phyloP scores from a whole-genome alignment of 2,329 filamentous ascomycete species.

The Talaromyces albobiverticillius region DNA sequence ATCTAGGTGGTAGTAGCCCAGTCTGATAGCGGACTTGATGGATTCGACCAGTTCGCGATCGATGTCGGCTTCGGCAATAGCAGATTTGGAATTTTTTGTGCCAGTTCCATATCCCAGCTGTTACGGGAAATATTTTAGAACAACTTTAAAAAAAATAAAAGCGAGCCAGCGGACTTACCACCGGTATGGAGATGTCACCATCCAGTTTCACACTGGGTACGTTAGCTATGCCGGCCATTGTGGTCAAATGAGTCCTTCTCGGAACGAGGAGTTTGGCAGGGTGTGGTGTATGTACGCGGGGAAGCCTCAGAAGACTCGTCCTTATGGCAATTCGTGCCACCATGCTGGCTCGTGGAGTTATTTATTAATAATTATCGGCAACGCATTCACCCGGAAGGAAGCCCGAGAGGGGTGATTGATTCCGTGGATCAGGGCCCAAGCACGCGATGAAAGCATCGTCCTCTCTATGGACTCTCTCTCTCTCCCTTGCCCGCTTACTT shows the following conservation, averaged over 20 bases:
- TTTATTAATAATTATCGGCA: too few species aligned
- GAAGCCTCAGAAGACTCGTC: neutral
- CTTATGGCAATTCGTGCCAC: neutral
- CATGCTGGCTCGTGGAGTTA: neutral
- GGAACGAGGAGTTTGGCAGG: neutral
- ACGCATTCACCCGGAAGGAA: too few species aligned
- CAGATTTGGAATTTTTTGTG: slow-evolving; percentile 66
- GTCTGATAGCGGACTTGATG: slow-evolving; percentile 55
- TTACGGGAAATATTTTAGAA: neutral
- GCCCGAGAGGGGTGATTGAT: too few species aligned
- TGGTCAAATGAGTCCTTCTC: neutral
- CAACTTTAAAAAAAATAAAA: neutral
- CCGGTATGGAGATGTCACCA: slow-evolving; percentile 55
- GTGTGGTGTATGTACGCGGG: neutral
- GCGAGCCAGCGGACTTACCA: slow-evolving; percentile 37
- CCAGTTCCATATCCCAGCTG: slow-evolving; percentile 62
- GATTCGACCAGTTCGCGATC: slow-evolving; percentile 56
- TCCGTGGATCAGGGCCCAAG: too few species aligned
- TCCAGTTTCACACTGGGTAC: slow-evolving; percentile 54
- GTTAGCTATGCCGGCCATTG: slow-evolving; percentile 21
- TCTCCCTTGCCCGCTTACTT: too few species aligned
- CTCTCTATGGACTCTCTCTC: too few species aligned
- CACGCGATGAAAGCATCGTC: too few species aligned
- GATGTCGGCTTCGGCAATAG: slow-evolving; percentile 44
- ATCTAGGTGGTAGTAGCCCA: slow-evolving; percentile 63